Evolutionary conservation across 1,139 yeast genomes (phyloP).

Genomic region (Candida albicans): DNA sequence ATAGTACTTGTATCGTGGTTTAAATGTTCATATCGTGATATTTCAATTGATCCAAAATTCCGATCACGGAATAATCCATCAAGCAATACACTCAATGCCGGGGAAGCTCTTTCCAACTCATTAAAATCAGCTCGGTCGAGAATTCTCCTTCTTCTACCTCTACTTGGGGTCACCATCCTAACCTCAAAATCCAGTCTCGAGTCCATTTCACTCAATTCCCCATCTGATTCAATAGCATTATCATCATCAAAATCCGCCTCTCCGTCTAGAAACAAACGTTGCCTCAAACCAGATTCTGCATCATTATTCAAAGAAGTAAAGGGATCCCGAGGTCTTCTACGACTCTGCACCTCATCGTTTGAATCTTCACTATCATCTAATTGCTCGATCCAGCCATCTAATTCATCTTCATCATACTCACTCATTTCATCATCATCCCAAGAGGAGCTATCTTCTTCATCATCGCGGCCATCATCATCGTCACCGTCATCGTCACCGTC

Average conservation of each 20-base stretch:
- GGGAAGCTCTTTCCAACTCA: slow-evolving; percentile 15
- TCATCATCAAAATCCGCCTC: slow-evolving; percentile 15
- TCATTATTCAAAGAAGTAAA: slow-evolving; percentile 3
- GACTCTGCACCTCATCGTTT: slow-evolving; percentile 15
- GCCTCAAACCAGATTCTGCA: slow-evolving; percentile 12
- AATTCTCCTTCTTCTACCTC: slow-evolving; percentile 10
- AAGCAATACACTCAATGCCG: slow-evolving; percentile 16
- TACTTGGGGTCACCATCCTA: slow-evolving; percentile 12
- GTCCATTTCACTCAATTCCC: slow-evolving; percentile 24
- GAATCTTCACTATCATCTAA: slow-evolving; percentile 30
- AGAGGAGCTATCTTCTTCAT: slow-evolving; percentile 14
- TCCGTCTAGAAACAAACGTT: slow-evolving; percentile 4
- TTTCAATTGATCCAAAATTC: slow-evolving; percentile 20
- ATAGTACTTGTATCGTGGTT: slow-evolving; percentile 15
- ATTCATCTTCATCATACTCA: slow-evolving; percentile 42
- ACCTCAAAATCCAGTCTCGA: slow-evolving; percentile 24
- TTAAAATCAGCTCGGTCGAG: slow-evolving; percentile 14
- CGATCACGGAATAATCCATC: slow-evolving; percentile 18
- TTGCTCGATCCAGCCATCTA: slow-evolving; percentile 48
- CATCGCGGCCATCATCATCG: slow-evolving; percentile 16
- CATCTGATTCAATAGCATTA: slow-evolving; percentile 20
- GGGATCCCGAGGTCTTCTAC: slow-evolving; percentile 6
- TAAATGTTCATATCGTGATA: slow-evolving; percentile 18
- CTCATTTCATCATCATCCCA: slow-evolving; percentile 27
- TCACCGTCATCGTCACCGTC: slow-evolving; percentile 29